Evolutionary conservation across 1,284 basidiomycete species (phyloP), one percentile per base, ranked within the genome.

Genomic region (Stygiomarasmius scandens): DNA sequence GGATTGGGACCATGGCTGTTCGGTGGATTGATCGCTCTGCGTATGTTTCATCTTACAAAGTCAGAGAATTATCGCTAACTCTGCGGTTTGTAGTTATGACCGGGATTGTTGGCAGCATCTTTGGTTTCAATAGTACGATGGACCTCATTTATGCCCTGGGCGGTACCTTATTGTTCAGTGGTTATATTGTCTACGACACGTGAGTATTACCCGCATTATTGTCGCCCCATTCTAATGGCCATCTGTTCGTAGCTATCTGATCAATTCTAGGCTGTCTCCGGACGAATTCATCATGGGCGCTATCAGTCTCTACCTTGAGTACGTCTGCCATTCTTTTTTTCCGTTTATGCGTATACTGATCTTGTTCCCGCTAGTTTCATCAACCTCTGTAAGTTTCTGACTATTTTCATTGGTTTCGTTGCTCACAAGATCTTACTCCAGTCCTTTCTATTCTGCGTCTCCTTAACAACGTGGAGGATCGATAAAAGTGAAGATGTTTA

Each of bases 271-370:
- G 55, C 76, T 95, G 34, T 91, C 89, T 12, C 91, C 92, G 0
- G 93, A 95, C 63, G 94, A 96, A 69, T 95, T 84, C 74, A 93
- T 95, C 61, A 77, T 94, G 75, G 93, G 87, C 49, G 82, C 90
- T 47, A 88, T 96, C 70, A 90, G 86, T 63, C 84, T 96, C 38
- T 96, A 95, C 73, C 87, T 95, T 58, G 92, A 95, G 87, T 90
- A 69, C 63, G 83, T 81, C 51, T 69, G 69, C 41, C 44, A 36
- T 50, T 22, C 1, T 44, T 41, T 19, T 45, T 22, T 55, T 8
- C 22, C 38, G 49, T 51, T 27, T 25, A 38, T 46, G 19, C 55
- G 61, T 20, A 43, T 6, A 41, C 59, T 60, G 52, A 43, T 62
- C 29, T 45, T 22, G 14, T n/a, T 36, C n/a, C 60, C 14, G 16